A percentile compares a stretch with the other conserved stretches of the same genome.
These are phyloP conservation scores for Gymnopilus dilepis DNA, from an alignment of 768 basidiomycete genomes.

Conservation along the genomic window DNA sequence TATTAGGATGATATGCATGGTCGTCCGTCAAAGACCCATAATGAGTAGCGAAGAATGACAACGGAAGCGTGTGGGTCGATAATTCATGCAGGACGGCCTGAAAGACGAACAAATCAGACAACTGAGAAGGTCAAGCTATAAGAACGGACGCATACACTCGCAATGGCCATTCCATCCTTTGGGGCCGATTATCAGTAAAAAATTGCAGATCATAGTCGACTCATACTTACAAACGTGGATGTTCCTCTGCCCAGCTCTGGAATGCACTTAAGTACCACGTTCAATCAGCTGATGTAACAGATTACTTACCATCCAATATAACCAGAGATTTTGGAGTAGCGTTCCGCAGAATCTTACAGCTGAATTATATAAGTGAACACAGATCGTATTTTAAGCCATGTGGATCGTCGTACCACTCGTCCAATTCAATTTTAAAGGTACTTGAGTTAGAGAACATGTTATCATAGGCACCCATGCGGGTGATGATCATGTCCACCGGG, in stretches of 20 bases:
- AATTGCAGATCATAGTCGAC: slow-evolving; percentile 6
- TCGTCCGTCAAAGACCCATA: slow-evolving; percentile 96
- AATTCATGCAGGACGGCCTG: slow-evolving; percentile 93
- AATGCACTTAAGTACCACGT: slow-evolving; percentile 15
- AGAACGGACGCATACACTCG: slow-evolving; percentile 59
- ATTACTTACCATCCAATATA: slow-evolving; percentile 85
- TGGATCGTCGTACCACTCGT: slow-evolving; percentile 77
- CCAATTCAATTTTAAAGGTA: slow-evolving; percentile 98
- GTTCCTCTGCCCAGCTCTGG: slow-evolving; percentile 94
- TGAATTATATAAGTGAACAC: slow-evolving; percentile 31
- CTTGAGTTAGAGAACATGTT: slow-evolving; percentile 95
- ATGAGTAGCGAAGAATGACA: slow-evolving; percentile 98
- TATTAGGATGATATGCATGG: slow-evolving; percentile 89
- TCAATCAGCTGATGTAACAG: not conserved
- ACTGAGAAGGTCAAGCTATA: not conserved
- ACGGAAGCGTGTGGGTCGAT: slow-evolving; percentile 88
- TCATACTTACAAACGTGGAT: slow-evolving; percentile 84
- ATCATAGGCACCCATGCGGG: slow-evolving; percentile 98
- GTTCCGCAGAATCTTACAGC: slow-evolving; percentile 91
- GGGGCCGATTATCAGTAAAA: too few species aligned
- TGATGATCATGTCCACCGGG: slow-evolving; percentile 91
- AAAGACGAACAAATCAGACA: slow-evolving; percentile 4
- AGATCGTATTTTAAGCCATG: not conserved
- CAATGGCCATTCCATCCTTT: slow-evolving; percentile 99
- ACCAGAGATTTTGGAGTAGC: slow-evolving; percentile 94